Conservation (phyloP, 2,329 filamentous ascomycete species). For the Penicillium sp. region DNA sequence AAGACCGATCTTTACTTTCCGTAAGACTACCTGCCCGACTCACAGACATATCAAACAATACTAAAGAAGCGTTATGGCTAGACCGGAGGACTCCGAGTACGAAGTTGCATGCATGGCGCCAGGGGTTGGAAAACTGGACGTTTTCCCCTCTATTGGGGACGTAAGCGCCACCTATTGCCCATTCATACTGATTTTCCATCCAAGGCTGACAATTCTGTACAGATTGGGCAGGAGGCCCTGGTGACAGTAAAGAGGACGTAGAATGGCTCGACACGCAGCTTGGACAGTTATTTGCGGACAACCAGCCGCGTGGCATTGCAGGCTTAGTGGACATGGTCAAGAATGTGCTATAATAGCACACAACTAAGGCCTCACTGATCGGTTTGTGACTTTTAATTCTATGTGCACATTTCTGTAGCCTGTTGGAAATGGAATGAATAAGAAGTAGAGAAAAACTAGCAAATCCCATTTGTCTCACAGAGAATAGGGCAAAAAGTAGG, state of each 20-base stretch:
- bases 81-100: constrained; percentile 73
- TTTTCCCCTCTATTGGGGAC: constrained; percentile 67
- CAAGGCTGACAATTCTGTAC: constrained; percentile 11
- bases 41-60: not conserved
- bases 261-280: constrained; percentile 70
- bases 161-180: constrained; percentile 38
- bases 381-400: not conserved
- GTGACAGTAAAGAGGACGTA: constrained; percentile 68
- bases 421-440: not conserved
- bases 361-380: not conserved
- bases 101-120: constrained; percentile 66
- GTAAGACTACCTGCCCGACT: constrained; percentile 39
- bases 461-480: not conserved
- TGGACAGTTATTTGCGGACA: constrained; percentile 50
- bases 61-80: constrained; percentile 26
- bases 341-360: not conserved
- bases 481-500: not conserved
- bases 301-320: constrained; percentile 3
- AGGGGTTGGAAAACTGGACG: constrained; percentile 56
- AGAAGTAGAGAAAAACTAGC: not conserved
- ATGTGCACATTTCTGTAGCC: not conserved
- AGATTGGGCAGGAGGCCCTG: constrained; percentile 68
- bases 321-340: constrained; percentile 6
- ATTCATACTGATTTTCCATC: not conserved
- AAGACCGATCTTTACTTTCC: constrained; percentile 82